A percentile compares a stretch with the other conserved stretches of the same genome.
Conservation (phyloP, 352 stramenopile genomes). For the Phytophthora crassamura region DNA sequence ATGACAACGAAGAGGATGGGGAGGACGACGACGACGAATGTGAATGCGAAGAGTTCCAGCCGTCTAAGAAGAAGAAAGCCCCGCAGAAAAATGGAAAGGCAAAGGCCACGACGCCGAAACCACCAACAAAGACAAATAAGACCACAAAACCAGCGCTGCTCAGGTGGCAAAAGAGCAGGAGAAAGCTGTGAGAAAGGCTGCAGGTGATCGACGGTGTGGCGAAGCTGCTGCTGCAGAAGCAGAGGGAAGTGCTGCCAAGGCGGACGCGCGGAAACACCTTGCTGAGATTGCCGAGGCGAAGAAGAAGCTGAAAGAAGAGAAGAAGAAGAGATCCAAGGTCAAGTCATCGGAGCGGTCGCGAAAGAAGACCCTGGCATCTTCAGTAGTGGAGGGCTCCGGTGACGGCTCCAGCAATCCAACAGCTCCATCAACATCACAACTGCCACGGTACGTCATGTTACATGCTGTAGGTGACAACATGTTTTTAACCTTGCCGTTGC, state of each 20-base stretch:
- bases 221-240: not conserved
- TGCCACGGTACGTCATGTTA: no score
- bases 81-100: not conserved
- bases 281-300: not conserved
- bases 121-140: conserved; percentile 6
- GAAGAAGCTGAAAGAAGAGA: no score
- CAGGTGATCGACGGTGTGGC: not conserved
- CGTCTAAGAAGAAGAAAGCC: not conserved
- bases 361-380: no score
- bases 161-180: conserved; percentile 1
- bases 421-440: no score
- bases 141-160: not conserved
- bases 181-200: not conserved
- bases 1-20: conserved; percentile 5
- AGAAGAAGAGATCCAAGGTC: no score
- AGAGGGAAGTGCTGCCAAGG: not conserved
- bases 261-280: not conserved
- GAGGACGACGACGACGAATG: not conserved
- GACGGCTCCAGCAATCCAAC: no score
- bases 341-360: no score
- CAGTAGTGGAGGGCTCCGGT: no score
- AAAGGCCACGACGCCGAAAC: not conserved
- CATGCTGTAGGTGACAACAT: no score
- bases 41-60: not conserved
- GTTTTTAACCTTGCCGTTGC: no score